Base-by-base conservation (phyloP, 2,329 filamentous ascomycete genomes). In the Cladosporium sp. region DNA sequence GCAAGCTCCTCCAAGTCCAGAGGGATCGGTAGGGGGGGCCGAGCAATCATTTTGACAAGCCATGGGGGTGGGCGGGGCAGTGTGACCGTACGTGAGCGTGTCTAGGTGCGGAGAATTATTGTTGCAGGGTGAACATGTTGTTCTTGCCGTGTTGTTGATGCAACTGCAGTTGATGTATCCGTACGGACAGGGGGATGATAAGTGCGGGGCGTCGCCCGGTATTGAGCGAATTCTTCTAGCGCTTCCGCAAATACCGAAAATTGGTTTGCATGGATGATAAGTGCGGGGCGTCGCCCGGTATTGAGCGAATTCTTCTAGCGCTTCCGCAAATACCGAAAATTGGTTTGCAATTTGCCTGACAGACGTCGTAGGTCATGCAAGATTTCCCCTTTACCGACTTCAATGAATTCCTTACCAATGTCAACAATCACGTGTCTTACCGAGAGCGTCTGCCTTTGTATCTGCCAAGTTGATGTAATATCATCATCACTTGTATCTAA, bases 11-110 rank as follows among this genome's bases (percentile, higher is more conserved):
- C 40, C 40, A 45, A 45, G 40, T 20, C 40, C 40, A 45, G 40
- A 45, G 20, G 40, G 40, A 45, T 45, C 40, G 40, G 40, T 45
- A 45, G 40, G 40, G 12, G 40, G 17, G 19, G 40, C 20, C 40
- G 40, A 45, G 40, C 40, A 45, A 45, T 45, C 40, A 45, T 45
- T 45, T 45, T 45, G 40, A 45, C 40, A 45, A 45, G 40, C 19
- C 40, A 45, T 45, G 19, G 40, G 20, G 40, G 40, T 24, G 40
- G 40, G 40, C 20, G 40, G 40, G 20, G 17, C 40, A 45, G 40
- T 45, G 20, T 20, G 20, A 24, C 19, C 40, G 40, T 45, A 45
- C 40, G 40, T 45, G 40, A 45, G 17, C 17, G 40, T 45, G 40
- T 45, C 40, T 45, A 45, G 40, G 40, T 45, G 40, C 40, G 19